These are phyloP conservation scores for Mrakiaceae sp. DNA, from an alignment of 1,284 basidiomycete species.

Conservation along the genomic window DNA sequence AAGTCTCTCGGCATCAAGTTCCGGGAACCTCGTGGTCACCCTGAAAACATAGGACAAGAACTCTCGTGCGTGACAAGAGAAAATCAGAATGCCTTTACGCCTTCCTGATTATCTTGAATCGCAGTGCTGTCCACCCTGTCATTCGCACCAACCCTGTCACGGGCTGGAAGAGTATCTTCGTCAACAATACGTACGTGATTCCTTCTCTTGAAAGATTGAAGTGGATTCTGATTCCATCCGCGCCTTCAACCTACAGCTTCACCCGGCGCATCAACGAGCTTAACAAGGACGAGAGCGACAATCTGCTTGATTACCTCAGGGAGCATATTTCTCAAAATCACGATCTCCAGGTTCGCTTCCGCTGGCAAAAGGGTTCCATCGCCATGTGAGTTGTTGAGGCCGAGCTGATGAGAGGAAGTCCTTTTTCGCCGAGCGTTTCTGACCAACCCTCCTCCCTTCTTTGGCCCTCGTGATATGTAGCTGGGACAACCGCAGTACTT, in stretches of 20 bases:
- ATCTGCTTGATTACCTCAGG: slow-evolving; percentile 11
- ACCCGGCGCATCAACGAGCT: slow-evolving; percentile 18
- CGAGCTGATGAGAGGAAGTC: too few species aligned
- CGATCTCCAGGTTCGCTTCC: slow-evolving; percentile 29
- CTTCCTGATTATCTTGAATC: too few species aligned
- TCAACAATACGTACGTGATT: slow-evolving; percentile 1
- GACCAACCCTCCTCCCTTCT: too few species aligned
- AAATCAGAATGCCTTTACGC: too few species aligned
- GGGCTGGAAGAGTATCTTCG: slow-evolving; percentile 21
- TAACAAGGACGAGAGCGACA: slow-evolving; percentile 14
- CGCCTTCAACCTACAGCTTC: not conserved
- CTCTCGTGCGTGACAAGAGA: not conserved
- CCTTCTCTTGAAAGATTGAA: too few species aligned
- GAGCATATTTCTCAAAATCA: slow-evolving; percentile 15
- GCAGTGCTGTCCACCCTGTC: slow-evolving; percentile 19
- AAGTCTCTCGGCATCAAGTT: slow-evolving; percentile 20
- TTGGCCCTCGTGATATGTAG: not conserved
- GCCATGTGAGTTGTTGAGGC: too few species aligned
- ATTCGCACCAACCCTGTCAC: slow-evolving; percentile 24
- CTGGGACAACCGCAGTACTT: slow-evolving; percentile 25
- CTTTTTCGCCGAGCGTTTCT: too few species aligned
- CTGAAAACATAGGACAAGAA: slow-evolving; percentile 8
- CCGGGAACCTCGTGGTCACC: slow-evolving; percentile 12
- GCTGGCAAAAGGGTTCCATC: slow-evolving; percentile 21
- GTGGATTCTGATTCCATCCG: too few species aligned